A percentile compares a stretch with the other conserved stretches of the same genome.
Conservation (phyloP, 495 filamentous ascomycete species). For the Xylaria telfairii region DNA sequence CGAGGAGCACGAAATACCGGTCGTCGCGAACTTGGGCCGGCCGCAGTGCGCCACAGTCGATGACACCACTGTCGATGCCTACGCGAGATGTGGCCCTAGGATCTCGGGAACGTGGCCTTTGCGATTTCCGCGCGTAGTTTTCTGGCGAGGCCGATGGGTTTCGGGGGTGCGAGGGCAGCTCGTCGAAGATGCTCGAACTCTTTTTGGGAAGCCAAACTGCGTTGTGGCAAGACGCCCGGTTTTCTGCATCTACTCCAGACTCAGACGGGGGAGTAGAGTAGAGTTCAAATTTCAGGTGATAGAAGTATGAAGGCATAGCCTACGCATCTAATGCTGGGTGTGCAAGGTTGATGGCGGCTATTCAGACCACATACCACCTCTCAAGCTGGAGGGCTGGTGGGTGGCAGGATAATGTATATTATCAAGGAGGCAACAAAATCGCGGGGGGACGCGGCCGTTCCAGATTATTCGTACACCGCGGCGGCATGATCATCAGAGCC, state of each 20-base stretch:
- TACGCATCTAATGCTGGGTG: slow-evolving; percentile 13
- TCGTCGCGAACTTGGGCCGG: slow-evolving; percentile 37
- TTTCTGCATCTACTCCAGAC: slow-evolving; percentile 21
- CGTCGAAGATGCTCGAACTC: slow-evolving; percentile 50
- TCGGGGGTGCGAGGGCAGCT: slow-evolving; percentile 51
- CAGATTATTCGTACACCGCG: neutral
- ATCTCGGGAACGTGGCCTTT: slow-evolving; percentile 15
- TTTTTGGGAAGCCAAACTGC: slow-evolving; percentile 47
- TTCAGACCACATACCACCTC: slow-evolving; percentile 8
- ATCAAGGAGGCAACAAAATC: slow-evolving; percentile 21
- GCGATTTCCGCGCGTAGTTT: slow-evolving; percentile 16
- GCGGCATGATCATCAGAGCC: neutral
- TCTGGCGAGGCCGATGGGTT: slow-evolving; percentile 1
- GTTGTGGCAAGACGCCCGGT: slow-evolving; percentile 9
- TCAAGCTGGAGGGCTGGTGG: neutral
- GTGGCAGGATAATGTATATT: neutral
- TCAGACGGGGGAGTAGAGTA: slow-evolving; percentile 57
- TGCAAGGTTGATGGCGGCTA: neutral
- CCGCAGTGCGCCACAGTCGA: slow-evolving; percentile 52
- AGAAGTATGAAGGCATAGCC: slow-evolving; percentile 83
- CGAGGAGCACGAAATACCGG: slow-evolving; percentile 38
- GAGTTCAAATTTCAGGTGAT: slow-evolving; percentile 88
- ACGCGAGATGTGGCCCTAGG: slow-evolving; percentile 1
- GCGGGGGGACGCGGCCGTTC: neutral
- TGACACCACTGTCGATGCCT: slow-evolving; percentile 34